Evolutionary conservation across 2,329 filamentous ascomycete species (phyloP), one percentile per base, ranked within the genome.

Genomic region (Coccinonectria pachysandricola): DNA sequence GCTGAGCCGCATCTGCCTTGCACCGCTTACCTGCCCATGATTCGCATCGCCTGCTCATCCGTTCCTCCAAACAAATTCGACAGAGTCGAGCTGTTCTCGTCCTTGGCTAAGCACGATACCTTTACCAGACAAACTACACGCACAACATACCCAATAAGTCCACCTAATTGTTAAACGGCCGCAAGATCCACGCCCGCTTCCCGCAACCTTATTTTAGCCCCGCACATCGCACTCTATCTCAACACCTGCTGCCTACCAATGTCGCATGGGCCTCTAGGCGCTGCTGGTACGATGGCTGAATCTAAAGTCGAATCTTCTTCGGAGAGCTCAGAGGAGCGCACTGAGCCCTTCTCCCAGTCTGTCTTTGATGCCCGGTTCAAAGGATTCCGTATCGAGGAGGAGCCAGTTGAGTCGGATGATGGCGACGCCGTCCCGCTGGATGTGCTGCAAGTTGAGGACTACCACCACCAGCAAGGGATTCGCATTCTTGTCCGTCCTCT

Each of bases 401-500:
- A 51, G 10, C n/a, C n/a, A n/a, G 45, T 58, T 34, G 48, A 52
- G 23, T 47, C 56, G 24, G 39, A 49, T 13, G 52, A 56, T 21
- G 48, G 54, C 36, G 57, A 58, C 35, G 53, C 56, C 14, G 59
- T 73, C n/a, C 64, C 68, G 13, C 55, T 75, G 34, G 68, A 74
- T 43, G 52, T 62, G 38, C 53, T 74, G 26, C 51, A 59, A 31
- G 48, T 68, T 37, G 63, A 67, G 42, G 63, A 67, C 34, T 55
- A 64, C 36, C 62, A 68, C 42, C 62, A 71, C 49, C 59, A 59
- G 38, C 57, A 67, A 43, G 68, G 67, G 41, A 68, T 74, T 37
- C 67, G 70, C 28, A 68, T 74, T 28, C 53, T 75, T 22, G 60
- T 75, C 30, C 59, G 70, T 24, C 69, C 68, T 21, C 53, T 73